Base-by-base conservation (phyloP, 306 rosid species). In the Quercus mongolica region DNA sequence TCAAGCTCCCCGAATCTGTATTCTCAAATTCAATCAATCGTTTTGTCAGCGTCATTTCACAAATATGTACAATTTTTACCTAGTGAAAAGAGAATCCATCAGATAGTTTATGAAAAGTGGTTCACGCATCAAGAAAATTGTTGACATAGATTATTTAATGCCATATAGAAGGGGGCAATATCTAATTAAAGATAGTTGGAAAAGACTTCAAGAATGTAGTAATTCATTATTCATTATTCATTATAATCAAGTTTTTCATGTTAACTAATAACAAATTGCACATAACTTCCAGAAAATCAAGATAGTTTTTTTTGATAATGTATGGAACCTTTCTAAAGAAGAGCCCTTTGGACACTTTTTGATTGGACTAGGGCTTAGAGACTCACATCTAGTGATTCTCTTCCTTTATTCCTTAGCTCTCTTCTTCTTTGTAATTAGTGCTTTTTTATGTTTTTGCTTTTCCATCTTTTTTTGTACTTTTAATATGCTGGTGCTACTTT, bases 31-130 rank as follows among this genome's bases (percentile, higher is more conserved):
- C 97, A 18, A 88, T 87, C 87, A 94, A 80, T 64, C 98, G 89
- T 85, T 92, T 94, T 13, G 93, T 89, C 89, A 94, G 83, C 33
- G 95, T 94, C 76, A 90, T 92, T 80, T 94, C 98, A 83, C 98
- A 94, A 76, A 94, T 88, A 87, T 92, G 97, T 28, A 91, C 97
- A 23, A 92, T 83, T 85, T 86, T 88, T 17, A 90, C 85, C 98
- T 94, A 86, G 77, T 68, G 77, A 28, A 79, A 74, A 76, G 72
- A 78, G 72, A 17, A 79, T 68, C 31, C 46, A 74, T 20, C 59
- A 61, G 14, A n/a, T 14, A 64, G 2, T 25, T 64, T 64, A 84
- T 57, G 5, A 44, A 56, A 54, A 31, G 63, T 12, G 23, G 28
- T 20, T 6, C 8, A 4, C 10, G 17, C 14, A 58, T 28, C 18